Percentiles rank a stretch among this genome's conserved stretches.
Conservation (phyloP, 2,329 filamentous ascomycete genomes). For the Colletotrichum coccodes region DNA sequence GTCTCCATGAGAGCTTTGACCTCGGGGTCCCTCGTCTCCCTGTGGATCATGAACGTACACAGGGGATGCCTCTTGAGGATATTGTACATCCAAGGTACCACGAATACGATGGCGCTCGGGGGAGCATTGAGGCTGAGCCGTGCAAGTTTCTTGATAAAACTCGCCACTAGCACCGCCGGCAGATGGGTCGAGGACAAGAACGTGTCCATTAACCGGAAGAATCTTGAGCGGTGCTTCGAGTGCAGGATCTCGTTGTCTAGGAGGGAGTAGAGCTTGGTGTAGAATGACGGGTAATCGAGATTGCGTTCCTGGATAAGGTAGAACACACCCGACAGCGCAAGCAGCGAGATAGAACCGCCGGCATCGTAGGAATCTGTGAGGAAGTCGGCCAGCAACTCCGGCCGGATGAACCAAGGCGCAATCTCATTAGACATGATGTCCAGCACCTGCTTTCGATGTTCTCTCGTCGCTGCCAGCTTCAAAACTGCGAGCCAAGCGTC, state of each 20-base stretch:
- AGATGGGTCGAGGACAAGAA: slow-evolving; percentile 94
- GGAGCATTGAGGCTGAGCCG: slow-evolving; percentile 88
- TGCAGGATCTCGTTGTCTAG: slow-evolving; percentile 88
- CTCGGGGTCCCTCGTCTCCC: slow-evolving; percentile 70
- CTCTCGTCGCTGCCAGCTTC: slow-evolving; percentile 70
- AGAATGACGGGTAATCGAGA: slow-evolving; percentile 95
- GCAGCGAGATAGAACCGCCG: slow-evolving; percentile 85
- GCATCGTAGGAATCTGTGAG: slow-evolving; percentile 92
- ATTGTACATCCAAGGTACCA: slow-evolving; percentile 96
- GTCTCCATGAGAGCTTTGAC: slow-evolving; percentile 69
- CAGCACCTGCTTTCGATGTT: slow-evolving; percentile 83
- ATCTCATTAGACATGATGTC: slow-evolving; percentile 80
- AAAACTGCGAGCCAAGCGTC: slow-evolving; percentile 88
- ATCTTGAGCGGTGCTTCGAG: slow-evolving; percentile 92
- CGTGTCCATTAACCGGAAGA: slow-evolving; percentile 91
- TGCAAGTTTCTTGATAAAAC: slow-evolving; percentile 94
- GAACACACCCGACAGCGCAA: slow-evolving; percentile 93
- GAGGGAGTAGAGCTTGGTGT: slow-evolving; percentile 91
- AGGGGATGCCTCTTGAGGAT: slow-evolving; percentile 88
- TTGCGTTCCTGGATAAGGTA: slow-evolving; percentile 94
- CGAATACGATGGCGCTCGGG: slow-evolving; percentile 86
- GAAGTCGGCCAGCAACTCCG: slow-evolving; percentile 94
- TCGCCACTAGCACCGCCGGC: slow-evolving; percentile 88
- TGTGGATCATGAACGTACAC: slow-evolving; percentile 96
- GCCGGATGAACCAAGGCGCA: slow-evolving; percentile 88